Evolutionary conservation across 2,329 filamentous ascomycete genomes (phyloP).

Genomic region (Hawksworthiomyces lignivorus): DNA sequence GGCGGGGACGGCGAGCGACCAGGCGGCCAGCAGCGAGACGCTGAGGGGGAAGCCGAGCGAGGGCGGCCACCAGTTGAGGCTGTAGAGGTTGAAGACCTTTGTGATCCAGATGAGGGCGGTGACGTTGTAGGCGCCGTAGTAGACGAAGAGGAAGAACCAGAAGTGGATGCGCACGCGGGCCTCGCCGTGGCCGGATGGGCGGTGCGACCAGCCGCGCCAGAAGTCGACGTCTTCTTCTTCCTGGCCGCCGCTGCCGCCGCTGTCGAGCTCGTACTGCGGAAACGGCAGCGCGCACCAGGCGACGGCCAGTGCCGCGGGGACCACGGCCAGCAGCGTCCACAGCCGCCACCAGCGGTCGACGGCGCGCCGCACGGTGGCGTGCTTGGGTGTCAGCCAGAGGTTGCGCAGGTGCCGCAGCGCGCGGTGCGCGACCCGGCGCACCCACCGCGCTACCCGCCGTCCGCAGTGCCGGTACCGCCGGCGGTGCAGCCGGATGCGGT

Average conservation of each 20-base stretch:
- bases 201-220: constrained; percentile 24
- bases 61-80: constrained; percentile 63
- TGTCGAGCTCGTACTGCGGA: constrained; percentile 50
- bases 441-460: constrained; percentile 21
- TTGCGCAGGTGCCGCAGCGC: constrained; percentile 33
- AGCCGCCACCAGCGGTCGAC: constrained; percentile 58
- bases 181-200: constrained; percentile 53
- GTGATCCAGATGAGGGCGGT: constrained; percentile 64
- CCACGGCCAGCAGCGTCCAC: constrained; percentile 51
- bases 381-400: constrained; percentile 54
- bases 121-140: constrained; percentile 62
- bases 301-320: constrained; percentile 54
- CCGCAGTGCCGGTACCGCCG: constrained; percentile 15
- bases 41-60: constrained; percentile 58
- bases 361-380: constrained; percentile 48
- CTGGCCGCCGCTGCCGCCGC: constrained; percentile 31
- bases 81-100: constrained; percentile 64
- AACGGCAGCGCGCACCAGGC: constrained; percentile 60
- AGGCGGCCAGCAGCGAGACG: constrained; percentile 49
- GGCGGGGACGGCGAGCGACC: constrained; percentile 53
- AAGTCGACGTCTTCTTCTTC: constrained; percentile 14
- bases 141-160: constrained; percentile 64
- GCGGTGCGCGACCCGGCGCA: constrained; percentile 18
- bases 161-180: constrained; percentile 59
- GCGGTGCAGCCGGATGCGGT: constrained; percentile 4